phyloP scores from a whole-genome alignment of 768 basidiomycete species.

The Ephemerocybe angulata region DNA sequence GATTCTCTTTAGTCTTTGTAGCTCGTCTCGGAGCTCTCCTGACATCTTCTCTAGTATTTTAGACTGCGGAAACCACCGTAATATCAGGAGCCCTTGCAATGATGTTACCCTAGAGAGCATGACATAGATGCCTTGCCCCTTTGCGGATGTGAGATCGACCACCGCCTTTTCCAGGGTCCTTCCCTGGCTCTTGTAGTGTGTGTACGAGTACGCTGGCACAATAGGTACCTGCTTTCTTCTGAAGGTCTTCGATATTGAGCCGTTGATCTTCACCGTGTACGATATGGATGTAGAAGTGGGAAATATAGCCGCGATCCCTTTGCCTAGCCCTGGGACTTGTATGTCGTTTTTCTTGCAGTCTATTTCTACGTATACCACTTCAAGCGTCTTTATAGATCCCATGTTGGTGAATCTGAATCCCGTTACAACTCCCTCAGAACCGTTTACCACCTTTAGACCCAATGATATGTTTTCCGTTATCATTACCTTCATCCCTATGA shows the following conservation, averaged over 20 bases:
- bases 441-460: constrained; percentile 13
- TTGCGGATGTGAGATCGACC: constrained; percentile 19
- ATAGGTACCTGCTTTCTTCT: constrained; percentile 19
- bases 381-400: background rate
- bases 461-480: constrained; percentile 17
- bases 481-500: constrained; percentile 18
- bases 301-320: constrained; percentile 10
- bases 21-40: constrained; percentile 12
- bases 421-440: constrained; percentile 11
- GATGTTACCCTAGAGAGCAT: constrained; percentile 26
- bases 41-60: constrained; percentile 14
- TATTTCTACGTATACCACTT: constrained; percentile 10
- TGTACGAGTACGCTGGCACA: constrained; percentile 23
- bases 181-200: constrained; percentile 26
- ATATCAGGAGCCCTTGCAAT: constrained; percentile 18
- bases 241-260: background rate
- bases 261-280: background rate
- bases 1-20: background rate
- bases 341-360: background rate
- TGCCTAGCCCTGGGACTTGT: constrained; percentile 1
- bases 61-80: constrained; percentile 19
- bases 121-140: constrained; percentile 22
- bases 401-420: constrained; percentile 9
- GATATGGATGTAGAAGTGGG: background rate
- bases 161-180: constrained; percentile 19